Evolutionary conservation across 306 rosid species (phyloP).

Genomic region (Lathyrus oleraceus): DNA sequence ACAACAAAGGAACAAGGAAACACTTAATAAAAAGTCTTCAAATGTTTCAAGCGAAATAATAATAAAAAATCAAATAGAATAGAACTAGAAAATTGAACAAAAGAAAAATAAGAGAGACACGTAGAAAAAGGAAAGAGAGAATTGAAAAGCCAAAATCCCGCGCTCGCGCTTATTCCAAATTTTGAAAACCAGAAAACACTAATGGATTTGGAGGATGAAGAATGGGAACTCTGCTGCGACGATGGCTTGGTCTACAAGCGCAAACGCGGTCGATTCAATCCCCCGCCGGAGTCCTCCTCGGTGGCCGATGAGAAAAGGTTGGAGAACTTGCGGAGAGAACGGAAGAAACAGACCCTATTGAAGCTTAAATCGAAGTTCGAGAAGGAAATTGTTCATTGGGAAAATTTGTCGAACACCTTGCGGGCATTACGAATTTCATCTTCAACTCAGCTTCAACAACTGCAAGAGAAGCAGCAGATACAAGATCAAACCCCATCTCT

Average conservation of each 20-base stretch:
- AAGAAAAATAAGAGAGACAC: too few relatives aligned
- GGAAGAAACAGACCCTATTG: slow-evolving; percentile 55
- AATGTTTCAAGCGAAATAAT: too few relatives aligned
- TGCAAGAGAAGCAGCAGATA: slow-evolving; percentile 23
- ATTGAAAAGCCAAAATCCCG: slow-evolving; percentile 30
- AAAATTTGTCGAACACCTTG: slow-evolving; percentile 54
- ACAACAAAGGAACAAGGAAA: too few relatives aligned
- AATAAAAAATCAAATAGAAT: too few relatives aligned
- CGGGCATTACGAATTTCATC: slow-evolving; percentile 48
- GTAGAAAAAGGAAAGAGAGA: background rate
- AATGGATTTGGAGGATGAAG: slow-evolving; percentile 43
- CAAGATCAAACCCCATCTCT: slow-evolving; percentile 20
- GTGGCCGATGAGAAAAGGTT: slow-evolving; percentile 27
- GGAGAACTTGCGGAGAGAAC: slow-evolving; percentile 45
- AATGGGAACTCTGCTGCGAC: slow-evolving; percentile 74
- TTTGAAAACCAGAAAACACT: background rate
- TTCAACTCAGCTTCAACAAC: slow-evolving; percentile 27
- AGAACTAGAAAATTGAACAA: background rate
- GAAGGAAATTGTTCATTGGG: slow-evolving; percentile 68
- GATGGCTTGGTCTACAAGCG: slow-evolving; percentile 80
- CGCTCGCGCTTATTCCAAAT: background rate
- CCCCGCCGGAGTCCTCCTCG: background rate
- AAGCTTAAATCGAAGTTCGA: slow-evolving; percentile 57
- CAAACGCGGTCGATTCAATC: slow-evolving; percentile 51
- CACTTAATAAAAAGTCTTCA: too few relatives aligned